phyloP scores from a whole-genome alignment of 2,329 filamentous ascomycete species.

The Alternaria incomplexa region DNA sequence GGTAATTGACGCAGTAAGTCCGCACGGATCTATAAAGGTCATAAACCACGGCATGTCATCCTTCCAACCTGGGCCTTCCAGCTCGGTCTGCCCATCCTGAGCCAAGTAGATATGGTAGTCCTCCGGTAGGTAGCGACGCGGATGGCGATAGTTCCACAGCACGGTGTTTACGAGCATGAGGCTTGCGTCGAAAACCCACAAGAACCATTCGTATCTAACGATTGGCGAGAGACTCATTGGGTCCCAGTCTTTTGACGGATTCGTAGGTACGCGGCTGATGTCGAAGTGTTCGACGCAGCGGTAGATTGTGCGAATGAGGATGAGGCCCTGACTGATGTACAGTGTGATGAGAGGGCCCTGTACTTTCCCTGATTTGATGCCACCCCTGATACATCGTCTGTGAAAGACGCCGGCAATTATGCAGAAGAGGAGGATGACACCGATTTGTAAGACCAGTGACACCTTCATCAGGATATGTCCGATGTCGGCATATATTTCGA shows the following conservation, averaged over 20 bases:
- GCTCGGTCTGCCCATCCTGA: conserved; percentile 14
- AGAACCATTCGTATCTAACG: conserved; percentile 56
- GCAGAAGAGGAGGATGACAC: conserved; percentile 55
- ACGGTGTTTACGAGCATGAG: conserved; percentile 58
- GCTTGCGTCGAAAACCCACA: conserved; percentile 59
- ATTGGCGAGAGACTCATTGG: conserved; percentile 42
- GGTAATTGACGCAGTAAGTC: conserved; percentile 5
- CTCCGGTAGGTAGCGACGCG: conserved; percentile 55
- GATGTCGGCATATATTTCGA: conserved; percentile 39
- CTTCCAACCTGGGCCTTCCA: conserved; percentile 33
- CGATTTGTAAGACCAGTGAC: conserved; percentile 57
- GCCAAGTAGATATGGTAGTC: conserved; percentile 58
- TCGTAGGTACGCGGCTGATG: conserved; percentile 51
- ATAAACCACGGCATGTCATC: conserved; percentile 30
- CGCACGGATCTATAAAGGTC: conserved; percentile 32
- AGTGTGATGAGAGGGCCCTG: conserved; percentile 50
- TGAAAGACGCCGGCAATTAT: conserved; percentile 54
- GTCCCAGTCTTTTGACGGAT: conserved; percentile 39
- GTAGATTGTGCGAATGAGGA: conserved; percentile 56
- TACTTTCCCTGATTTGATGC: conserved; percentile 54
- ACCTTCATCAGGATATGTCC: conserved; percentile 56
- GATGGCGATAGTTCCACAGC: conserved; percentile 58
- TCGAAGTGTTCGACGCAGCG: conserved; percentile 61
- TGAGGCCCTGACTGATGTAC: conserved; percentile 53
- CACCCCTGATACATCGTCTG: conserved; percentile 43